Conservation (phyloP, 1,284 basidiomycete species). For the Trametes hirsuta region DNA sequence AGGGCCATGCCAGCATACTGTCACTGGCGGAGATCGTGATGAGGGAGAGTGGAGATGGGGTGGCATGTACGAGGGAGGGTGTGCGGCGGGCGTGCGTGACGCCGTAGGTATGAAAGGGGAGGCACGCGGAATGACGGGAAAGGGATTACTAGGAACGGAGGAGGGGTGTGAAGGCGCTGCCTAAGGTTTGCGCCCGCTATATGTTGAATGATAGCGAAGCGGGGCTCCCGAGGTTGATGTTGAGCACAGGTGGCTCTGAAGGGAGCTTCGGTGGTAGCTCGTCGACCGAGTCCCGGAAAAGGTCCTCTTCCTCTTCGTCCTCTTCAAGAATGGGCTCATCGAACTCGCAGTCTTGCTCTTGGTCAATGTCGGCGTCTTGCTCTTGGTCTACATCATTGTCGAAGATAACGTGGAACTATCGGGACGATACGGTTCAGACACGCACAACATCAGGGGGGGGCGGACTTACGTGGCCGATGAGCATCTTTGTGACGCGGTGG, state of each 20-base stretch:
- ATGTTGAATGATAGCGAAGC: conserved; percentile 28
- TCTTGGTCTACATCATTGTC: conserved; percentile 45
- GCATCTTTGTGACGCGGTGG: conserved; percentile 74
- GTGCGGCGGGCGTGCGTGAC: background rate
- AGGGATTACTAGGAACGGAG: background rate
- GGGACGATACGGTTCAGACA: background rate
- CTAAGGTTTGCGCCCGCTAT: conserved; percentile 6
- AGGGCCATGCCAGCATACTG: conserved; percentile 10
- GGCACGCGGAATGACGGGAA: background rate
- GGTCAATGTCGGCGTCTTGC: conserved; percentile 39
- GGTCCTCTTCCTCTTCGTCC: conserved; percentile 45
- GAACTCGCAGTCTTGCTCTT: conserved; percentile 46
- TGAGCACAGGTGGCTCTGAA: conserved; percentile 27
- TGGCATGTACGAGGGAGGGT: background rate
- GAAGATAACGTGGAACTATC: conserved; percentile 53
- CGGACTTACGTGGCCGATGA: conserved; percentile 75
- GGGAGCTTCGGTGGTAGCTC: conserved; percentile 18
- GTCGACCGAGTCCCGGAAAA: conserved; percentile 23
- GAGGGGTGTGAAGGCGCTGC: background rate
- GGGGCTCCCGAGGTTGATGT: conserved; percentile 29
- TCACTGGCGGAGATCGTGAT: conserved; percentile 1
- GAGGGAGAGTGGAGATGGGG: background rate
- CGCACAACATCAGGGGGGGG: too few relatives aligned
- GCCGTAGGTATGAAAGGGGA: background rate
- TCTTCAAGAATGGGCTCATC: conserved; percentile 53